phyloP scores from a whole-genome alignment of 345 rosid genomes.

The Lumnitzera racemosa region DNA sequence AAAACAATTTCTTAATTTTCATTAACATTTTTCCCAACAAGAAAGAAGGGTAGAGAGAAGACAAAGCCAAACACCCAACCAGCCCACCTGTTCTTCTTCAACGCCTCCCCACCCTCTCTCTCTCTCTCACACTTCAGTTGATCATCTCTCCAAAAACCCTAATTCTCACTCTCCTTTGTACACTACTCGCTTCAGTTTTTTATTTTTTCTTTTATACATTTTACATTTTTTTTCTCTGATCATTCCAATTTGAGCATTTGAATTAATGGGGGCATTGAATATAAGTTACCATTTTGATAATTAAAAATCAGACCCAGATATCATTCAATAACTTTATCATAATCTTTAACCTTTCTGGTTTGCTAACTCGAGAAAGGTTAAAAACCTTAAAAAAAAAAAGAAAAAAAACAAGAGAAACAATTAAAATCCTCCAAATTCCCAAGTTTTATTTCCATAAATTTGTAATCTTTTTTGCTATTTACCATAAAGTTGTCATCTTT shows the following conservation, averaged over 20 bases:
- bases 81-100: constrained; percentile 18
- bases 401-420: no score
- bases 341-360: no score
- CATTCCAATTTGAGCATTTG: not conserved
- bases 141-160: not conserved
- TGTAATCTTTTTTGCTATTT: no score
- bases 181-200: not conserved
- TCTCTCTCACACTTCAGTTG: not conserved
- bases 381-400: no score
- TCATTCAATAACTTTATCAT: no score
- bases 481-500: no score
- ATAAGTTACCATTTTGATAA: constrained; percentile 1
- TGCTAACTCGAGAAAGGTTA: no score
- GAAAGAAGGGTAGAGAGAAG: constrained; percentile 6
- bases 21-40: not conserved
- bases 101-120: constrained; percentile 6
- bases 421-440: no score
- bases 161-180: not conserved
- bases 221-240: no score
- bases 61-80: no score
- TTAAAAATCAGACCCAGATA: not conserved
- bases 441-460: no score
- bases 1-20: no score
- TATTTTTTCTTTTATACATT: not conserved
- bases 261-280: constrained; percentile 2